A percentile compares a stretch with the other conserved stretches of the same genome.
Evolutionary conservation across 2,329 filamentous ascomycete species (phyloP).

Genomic region (Talaromyces sp.): DNA sequence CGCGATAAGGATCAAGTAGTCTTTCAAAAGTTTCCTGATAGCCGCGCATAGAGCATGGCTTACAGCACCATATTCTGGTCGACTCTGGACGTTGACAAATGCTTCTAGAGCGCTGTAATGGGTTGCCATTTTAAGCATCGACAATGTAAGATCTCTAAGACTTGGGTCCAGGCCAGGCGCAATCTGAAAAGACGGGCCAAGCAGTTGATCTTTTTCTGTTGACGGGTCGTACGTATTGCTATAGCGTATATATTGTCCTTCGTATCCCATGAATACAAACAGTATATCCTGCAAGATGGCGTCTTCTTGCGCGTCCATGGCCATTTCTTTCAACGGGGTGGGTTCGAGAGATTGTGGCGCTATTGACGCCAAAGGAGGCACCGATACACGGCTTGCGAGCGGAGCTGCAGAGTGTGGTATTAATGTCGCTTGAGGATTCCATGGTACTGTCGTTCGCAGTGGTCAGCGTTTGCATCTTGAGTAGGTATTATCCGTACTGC

Average conservation of each 20-base stretch:
- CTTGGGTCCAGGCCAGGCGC: slow-evolving; percentile 84
- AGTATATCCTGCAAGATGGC: slow-evolving; percentile 85
- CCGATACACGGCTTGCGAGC: slow-evolving; percentile 63
- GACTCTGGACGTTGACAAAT: slow-evolving; percentile 90
- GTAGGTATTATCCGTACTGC: neutral
- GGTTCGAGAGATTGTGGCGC: slow-evolving; percentile 68
- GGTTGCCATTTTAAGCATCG: slow-evolving; percentile 90
- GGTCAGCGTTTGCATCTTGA: neutral
- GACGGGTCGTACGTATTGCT: slow-evolving; percentile 74
- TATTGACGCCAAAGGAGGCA: slow-evolving; percentile 58
- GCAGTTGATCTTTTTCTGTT: slow-evolving; percentile 79
- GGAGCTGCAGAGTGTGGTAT: slow-evolving; percentile 67
- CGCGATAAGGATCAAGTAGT: slow-evolving; percentile 87
- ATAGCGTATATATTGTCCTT: slow-evolving; percentile 95
- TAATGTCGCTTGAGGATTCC: slow-evolving; percentile 76
- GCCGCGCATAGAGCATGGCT: slow-evolving; percentile 96
- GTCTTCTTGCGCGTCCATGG: slow-evolving; percentile 76
- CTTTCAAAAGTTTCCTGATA: slow-evolving; percentile 83
- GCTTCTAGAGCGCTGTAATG: slow-evolving; percentile 88
- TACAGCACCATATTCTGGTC: slow-evolving; percentile 87
- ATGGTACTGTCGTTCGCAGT: slow-evolving; percentile 42
- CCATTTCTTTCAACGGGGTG: slow-evolving; percentile 63
- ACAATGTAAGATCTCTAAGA: slow-evolving; percentile 76
- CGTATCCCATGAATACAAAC: slow-evolving; percentile 96
- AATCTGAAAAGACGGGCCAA: slow-evolving; percentile 76